A percentile compares a stretch with the other conserved stretches of the same genome.
phyloP scores from a whole-genome alignment of 306 rosid species.

The Malus orientalis region DNA sequence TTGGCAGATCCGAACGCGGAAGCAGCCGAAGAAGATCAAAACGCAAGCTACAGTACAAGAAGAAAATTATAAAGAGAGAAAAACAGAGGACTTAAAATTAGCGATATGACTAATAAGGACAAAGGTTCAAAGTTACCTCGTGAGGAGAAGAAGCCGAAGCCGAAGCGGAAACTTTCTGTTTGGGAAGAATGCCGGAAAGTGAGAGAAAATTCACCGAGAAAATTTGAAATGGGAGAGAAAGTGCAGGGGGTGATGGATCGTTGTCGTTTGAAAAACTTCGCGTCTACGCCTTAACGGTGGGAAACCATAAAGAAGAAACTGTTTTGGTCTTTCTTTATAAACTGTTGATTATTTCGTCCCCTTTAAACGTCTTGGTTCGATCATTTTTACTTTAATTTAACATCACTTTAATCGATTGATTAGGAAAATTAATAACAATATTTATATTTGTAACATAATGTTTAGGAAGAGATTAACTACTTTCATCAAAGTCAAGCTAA shows the following conservation, averaged over 20 bases:
- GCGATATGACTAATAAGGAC: constrained; percentile 3
- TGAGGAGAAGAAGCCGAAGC: background rate
- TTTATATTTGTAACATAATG: too few relatives aligned
- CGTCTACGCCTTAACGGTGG: constrained; percentile 24
- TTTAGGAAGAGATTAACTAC: too few relatives aligned
- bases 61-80: background rate
- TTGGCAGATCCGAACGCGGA: constrained; percentile 38
- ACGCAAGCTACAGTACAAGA: background rate
- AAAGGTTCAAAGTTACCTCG: constrained; percentile 32
- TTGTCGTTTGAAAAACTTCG: constrained; percentile 15
- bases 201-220: background rate
- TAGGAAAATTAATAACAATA: background rate
- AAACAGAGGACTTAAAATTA: background rate
- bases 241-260: background rate
- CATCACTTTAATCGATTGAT: background rate
- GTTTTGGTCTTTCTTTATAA: background rate
- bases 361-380: background rate
- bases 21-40: background rate
- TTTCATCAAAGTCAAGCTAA: too few relatives aligned
- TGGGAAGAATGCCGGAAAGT: constrained; percentile 36
- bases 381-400: background rate
- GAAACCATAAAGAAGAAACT: background rate
- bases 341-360: background rate
- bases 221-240: background rate
- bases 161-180: background rate